Evolutionary conservation across 2,329 filamentous ascomycete genomes (phyloP).

Genomic region (Penicillium verrucosum): DNA sequence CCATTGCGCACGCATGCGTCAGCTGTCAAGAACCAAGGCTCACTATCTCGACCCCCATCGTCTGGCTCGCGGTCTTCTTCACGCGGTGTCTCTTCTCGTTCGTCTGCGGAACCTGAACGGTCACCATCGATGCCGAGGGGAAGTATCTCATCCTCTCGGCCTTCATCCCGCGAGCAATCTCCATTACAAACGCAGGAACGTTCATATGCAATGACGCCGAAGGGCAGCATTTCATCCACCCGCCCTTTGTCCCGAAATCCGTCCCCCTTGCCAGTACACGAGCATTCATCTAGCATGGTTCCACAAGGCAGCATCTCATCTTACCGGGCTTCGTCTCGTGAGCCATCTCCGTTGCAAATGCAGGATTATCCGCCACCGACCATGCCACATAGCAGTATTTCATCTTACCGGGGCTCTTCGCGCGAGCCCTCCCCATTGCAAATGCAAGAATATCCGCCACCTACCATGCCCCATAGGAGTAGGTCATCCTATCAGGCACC

Average conservation of each 20-base stretch:
- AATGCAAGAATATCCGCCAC: slow-evolving; percentile 32
- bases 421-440: slow-evolving; percentile 28
- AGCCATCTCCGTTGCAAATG: slow-evolving; percentile 8
- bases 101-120: slow-evolving; percentile 20
- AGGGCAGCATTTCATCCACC: slow-evolving; percentile 15
- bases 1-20: slow-evolving; percentile 39
- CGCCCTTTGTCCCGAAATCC: slow-evolving; percentile 10
- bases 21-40: slow-evolving; percentile 38
- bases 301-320: slow-evolving; percentile 4
- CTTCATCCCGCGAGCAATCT: slow-evolving; percentile 29
- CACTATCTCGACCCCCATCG: slow-evolving; percentile 34
- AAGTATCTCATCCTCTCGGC: slow-evolving; percentile 20
- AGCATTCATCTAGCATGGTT: slow-evolving; percentile 2
- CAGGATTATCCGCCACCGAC: slow-evolving; percentile 5
- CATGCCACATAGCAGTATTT: slow-evolving; percentile 4
- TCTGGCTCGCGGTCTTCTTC: slow-evolving; percentile 31
- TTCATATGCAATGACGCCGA: slow-evolving; percentile 14
- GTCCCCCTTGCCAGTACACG: slow-evolving; percentile 6
- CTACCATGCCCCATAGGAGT: slow-evolving; percentile 4
- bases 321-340: slow-evolving; percentile 11
- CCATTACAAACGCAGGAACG: slow-evolving; percentile 9
- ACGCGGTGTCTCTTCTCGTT: slow-evolving; percentile 27
- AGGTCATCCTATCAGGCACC: slow-evolving; percentile 1
- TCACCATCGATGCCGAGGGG: slow-evolving; percentile 20
- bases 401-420: slow-evolving; percentile 14